Conservation (phyloP, 2,329 filamentous ascomycete species). For the Xylaria sp. region DNA sequence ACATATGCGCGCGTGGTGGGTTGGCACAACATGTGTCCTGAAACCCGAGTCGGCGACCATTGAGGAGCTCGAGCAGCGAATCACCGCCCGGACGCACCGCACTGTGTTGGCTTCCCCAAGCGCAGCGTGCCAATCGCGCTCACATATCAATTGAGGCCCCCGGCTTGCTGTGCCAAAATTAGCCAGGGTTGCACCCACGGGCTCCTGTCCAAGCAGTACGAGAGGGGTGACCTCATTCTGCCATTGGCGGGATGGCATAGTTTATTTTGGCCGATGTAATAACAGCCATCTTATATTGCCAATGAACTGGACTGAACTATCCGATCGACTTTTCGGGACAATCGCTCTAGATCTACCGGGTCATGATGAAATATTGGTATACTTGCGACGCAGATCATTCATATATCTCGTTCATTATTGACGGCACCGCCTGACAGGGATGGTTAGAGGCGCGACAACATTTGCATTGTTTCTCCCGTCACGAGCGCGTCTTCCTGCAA, state of each 20-base stretch:
- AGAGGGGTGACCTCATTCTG: slow-evolving; percentile 1
- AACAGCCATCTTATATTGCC: slow-evolving; percentile 20
- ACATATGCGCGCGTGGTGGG: slow-evolving; percentile 17
- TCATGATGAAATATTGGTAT: slow-evolving; percentile 12
- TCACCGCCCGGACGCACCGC: not conserved
- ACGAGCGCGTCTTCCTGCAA: not conserved
- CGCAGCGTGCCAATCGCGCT: not conserved
- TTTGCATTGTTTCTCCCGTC: not conserved
- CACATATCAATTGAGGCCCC: slow-evolving; percentile 3
- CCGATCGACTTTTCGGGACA: slow-evolving; percentile 19
- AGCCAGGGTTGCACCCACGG: slow-evolving; percentile 19
- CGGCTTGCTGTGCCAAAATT: slow-evolving; percentile 29
- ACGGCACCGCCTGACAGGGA: not conserved
- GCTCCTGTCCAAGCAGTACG: slow-evolving; percentile 12
- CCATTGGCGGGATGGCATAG: slow-evolving; percentile 13
- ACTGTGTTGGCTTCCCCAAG: slow-evolving; percentile 18
- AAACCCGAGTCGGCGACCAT: slow-evolving; percentile 34
- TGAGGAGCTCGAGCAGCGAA: not conserved
- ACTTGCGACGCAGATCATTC: slow-evolving; percentile 15
- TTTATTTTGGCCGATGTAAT: slow-evolving; percentile 16
- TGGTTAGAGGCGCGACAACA: not conserved
- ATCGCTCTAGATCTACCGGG: slow-evolving; percentile 11
- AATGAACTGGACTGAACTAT: slow-evolving; percentile 15
- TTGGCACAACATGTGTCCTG: slow-evolving; percentile 25
- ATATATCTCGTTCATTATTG: slow-evolving; percentile 8